Evolutionary conservation across 176 grass and related monocot genomes (phyloP).

Genomic region (Avena eriantha): DNA sequence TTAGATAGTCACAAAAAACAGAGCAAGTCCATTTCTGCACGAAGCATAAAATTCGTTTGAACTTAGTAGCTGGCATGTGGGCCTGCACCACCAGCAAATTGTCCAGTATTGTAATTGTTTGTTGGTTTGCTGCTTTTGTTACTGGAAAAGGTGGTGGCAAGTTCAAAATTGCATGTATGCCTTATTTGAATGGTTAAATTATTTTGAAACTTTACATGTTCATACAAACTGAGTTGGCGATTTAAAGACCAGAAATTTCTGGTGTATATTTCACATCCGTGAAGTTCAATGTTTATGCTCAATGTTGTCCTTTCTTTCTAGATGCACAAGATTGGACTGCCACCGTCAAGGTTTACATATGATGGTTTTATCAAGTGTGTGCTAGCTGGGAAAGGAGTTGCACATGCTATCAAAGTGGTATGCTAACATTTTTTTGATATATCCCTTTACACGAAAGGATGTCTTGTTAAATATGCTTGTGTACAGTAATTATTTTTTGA

Average conservation of each 20-base stretch:
- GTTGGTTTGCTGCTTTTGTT: slow-evolving; percentile 2
- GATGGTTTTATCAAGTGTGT: slow-evolving; percentile 77
- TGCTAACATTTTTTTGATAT: slow-evolving; percentile 38
- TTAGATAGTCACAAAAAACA: slow-evolving; percentile 40
- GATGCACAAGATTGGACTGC: slow-evolving; percentile 79
- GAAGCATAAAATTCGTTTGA: slow-evolving; percentile 25
- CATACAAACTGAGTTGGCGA: background rate
- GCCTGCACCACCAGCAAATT: background rate
- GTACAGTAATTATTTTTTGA: slow-evolving; percentile 12
- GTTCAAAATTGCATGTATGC: background rate
- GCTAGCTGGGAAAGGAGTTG: slow-evolving; percentile 61
- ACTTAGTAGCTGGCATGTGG: background rate
- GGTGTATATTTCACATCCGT: background rate
- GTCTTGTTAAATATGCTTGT: slow-evolving; percentile 33
- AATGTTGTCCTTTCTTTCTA: slow-evolving; percentile 52
- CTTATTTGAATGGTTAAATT: background rate
- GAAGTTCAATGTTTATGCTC: slow-evolving; percentile 29
- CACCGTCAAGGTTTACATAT: slow-evolving; percentile 70
- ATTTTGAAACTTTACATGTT: slow-evolving; percentile 15
- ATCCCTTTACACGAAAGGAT: slow-evolving; percentile 21
- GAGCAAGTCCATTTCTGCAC: slow-evolving; percentile 13
- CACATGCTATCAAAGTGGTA: slow-evolving; percentile 79
- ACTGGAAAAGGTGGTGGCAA: background rate
- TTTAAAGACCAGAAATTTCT: slow-evolving; percentile 8
- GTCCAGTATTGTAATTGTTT: background rate